Evolutionary conservation across 768 basidiomycete species (phyloP), one percentile per base, ranked within the genome.

Genomic region (Rhodotorula kratochvilovae): DNA sequence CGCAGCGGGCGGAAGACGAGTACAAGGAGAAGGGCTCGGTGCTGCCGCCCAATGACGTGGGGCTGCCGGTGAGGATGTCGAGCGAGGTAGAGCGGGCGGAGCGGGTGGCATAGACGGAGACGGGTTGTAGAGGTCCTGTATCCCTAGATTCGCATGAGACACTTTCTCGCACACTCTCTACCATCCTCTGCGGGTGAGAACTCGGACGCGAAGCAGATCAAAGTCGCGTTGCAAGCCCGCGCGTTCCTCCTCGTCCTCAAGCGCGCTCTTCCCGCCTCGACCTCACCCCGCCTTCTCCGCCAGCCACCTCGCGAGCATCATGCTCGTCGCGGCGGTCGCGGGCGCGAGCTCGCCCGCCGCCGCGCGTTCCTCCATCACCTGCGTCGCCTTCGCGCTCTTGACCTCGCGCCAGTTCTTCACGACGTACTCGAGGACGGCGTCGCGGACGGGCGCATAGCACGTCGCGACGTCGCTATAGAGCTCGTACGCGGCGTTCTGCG

Each of bases 401-500:
- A 63, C 61, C 42, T 50, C 21, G 27, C 17, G 4, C 63, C 63
- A 70, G 25, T 50, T 2, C 25, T 50, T 23, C 23, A 50, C 48
- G 25, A 50, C 25, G 48, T 11, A 50, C 5, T 7, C 12, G 48
- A 50, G 48, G 36, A 53, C n/a, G 50, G 46, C 57, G 16, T 65
- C 63, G 39, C 35, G 21, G 2, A 65, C n/a, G 3, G 27, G 27
- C 10, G 25, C 3, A n/a, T 60, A 43, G 36, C 36, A 59, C 35
- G 46, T 35, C 35, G 57, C 36, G 0, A 33, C 29, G 25, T 33
- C 27, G n/a, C 17, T 29, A 48, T 42, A 57, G 42, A 71, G 55
- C 57, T 66, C 65, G 61, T n/a, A 31, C 16, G 54, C 21, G 23
- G 57, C 61, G 50, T 58, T 61, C n/a, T 45, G 4, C 48, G 46